These are phyloP conservation scores for Trichoderma pleuroti DNA, from an alignment of 2,329 filamentous ascomycete species.

Conservation along the genomic window DNA sequence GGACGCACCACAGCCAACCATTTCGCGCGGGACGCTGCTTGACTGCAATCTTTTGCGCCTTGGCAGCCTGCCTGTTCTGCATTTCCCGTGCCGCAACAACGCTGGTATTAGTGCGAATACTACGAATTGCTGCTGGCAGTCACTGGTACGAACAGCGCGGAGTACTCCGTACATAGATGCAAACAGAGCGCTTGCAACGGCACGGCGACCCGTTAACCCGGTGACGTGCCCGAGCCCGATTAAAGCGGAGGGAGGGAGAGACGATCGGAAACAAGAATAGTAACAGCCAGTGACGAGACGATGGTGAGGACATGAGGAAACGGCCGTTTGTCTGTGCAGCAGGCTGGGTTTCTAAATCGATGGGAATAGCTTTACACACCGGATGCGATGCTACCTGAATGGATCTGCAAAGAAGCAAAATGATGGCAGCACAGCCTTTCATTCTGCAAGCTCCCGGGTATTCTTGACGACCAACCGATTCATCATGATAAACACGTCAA, in stretches of 20 bases:
- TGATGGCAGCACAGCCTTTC: background rate
- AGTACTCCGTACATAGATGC: no score
- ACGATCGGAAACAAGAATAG: conserved; percentile 9
- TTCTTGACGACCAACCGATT: background rate
- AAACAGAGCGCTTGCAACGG: conserved; percentile 11
- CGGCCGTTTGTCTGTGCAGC: background rate
- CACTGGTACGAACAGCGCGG: background rate
- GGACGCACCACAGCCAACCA: conserved; percentile 14
- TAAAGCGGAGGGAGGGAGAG: background rate
- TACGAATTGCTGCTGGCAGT: background rate
- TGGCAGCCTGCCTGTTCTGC: conserved; percentile 3
- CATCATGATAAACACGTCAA: background rate
- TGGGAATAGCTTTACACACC: background rate
- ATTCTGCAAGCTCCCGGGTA: background rate
- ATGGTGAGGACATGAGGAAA: background rate
- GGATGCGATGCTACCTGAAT: background rate
- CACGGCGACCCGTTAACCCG: background rate
- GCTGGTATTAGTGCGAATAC: background rate
- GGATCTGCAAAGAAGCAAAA: background rate
- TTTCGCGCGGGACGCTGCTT: conserved; percentile 5
- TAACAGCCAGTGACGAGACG: background rate
- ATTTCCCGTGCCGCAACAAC: background rate
- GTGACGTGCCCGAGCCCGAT: background rate
- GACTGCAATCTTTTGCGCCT: background rate
- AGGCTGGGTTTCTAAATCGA: background rate